A percentile compares a stretch with the other conserved stretches of the same genome.
phyloP scores from a whole-genome alignment of 2,329 filamentous ascomycete genomes.

The Trichoderma sp. region DNA sequence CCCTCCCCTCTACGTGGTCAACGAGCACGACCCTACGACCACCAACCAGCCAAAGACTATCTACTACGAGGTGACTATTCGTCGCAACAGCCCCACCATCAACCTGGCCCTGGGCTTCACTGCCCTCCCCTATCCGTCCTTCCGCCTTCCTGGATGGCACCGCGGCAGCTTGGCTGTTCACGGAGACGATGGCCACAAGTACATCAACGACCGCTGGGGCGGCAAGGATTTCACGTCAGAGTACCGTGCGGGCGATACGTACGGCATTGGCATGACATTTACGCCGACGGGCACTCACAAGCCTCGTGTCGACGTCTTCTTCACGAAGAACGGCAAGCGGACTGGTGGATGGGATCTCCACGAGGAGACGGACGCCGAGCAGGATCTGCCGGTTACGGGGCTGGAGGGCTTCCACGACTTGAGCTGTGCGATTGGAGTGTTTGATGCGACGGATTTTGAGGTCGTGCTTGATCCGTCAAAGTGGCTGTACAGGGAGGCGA shows the following conservation, averaged over 20 bases:
- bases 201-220: constrained; percentile 75
- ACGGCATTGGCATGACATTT: constrained; percentile 74
- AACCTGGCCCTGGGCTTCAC: constrained; percentile 69
- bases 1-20: constrained; percentile 68
- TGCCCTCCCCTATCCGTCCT: constrained; percentile 75
- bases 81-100: constrained; percentile 50
- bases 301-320: constrained; percentile 56
- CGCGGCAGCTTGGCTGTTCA: constrained; percentile 76
- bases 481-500: constrained; percentile 56
- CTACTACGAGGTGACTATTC: constrained; percentile 73
- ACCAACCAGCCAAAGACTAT: constrained; percentile 53
- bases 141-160: constrained; percentile 81
- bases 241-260: constrained; percentile 67
- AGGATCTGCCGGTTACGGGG: constrained; percentile 66
- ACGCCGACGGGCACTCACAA: constrained; percentile 38
- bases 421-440: constrained; percentile 71
- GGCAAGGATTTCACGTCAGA: constrained; percentile 68
- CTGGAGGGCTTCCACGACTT: constrained; percentile 73
- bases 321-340: constrained; percentile 67
- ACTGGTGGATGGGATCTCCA: constrained; percentile 71
- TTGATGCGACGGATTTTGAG: constrained; percentile 70
- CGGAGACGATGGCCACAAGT: constrained; percentile 76
- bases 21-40: constrained; percentile 59
- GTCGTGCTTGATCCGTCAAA: constrained; percentile 62
- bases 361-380: constrained; percentile 69